A percentile compares a stretch with the other conserved stretches of the same genome.
These are phyloP conservation scores for Dipodascus albidus DNA, from an alignment of 805 yeast species.

Conservation along the genomic window DNA sequence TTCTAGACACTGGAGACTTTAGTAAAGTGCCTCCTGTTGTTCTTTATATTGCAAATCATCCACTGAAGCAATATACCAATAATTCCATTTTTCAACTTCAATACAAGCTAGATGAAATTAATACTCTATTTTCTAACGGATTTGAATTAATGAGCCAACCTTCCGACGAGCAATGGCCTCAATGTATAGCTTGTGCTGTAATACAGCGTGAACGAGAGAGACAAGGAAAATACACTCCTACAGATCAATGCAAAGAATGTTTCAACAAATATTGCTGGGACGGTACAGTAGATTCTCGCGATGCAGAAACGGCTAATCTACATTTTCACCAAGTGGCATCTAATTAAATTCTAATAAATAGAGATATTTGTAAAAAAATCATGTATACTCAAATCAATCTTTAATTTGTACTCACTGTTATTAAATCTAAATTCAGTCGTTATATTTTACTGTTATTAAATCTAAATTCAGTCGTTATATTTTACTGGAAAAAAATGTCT, in stretches of 20 bases:
- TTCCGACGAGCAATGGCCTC: not conserved
- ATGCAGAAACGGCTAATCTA: no score
- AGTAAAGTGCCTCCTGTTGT: not conserved
- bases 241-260: not conserved
- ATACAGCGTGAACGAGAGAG: not conserved
- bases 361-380: no score
- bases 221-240: not conserved
- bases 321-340: no score
- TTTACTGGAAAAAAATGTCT: no score
- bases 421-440: no score
- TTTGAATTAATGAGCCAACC: not conserved
- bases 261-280: not conserved
- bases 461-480: no score
- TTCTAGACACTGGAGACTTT: not conserved
- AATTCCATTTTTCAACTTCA: not conserved
- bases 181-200: not conserved
- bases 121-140: not conserved
- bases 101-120: not conserved
- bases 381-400: no score
- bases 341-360: no score
- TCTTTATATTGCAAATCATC: not conserved
- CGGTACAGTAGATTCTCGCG: not conserved
- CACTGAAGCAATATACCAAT: not conserved
- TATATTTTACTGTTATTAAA: no score
- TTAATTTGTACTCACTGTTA: no score